These are phyloP conservation scores for Kwoniella sp. DNA, from an alignment of 768 basidiomycete species.

Conservation along the genomic window DNA sequence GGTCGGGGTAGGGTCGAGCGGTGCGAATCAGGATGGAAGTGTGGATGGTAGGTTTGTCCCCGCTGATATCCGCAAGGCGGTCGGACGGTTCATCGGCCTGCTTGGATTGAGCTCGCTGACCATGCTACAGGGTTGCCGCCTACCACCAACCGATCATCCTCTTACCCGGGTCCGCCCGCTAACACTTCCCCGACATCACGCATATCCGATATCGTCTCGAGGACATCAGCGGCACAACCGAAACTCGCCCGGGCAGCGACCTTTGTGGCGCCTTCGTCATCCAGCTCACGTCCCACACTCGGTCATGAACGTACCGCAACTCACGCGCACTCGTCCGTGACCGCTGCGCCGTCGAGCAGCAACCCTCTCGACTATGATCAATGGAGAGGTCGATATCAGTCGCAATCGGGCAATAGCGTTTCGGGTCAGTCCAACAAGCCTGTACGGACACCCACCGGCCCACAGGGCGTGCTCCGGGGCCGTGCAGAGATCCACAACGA, in stretches of 20 bases:
- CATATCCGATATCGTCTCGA: conserved; percentile 14
- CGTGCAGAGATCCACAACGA: conserved; percentile 8
- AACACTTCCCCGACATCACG: conserved; percentile 18
- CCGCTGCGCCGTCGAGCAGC: too few relatives aligned
- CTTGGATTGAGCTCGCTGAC: neutral
- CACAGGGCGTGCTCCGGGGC: neutral
- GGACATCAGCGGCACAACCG: conserved; percentile 13
- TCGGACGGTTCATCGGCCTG: neutral
- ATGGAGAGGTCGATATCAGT: neutral
- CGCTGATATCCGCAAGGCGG: neutral
- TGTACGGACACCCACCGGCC: too few relatives aligned
- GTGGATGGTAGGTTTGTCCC: conserved; percentile 11
- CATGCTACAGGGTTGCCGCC: conserved; percentile 6
- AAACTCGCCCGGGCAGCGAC: conserved; percentile 15
- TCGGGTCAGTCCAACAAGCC: too few relatives aligned
- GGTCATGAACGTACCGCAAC: neutral
- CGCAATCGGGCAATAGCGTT: neutral
- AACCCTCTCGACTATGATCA: neutral
- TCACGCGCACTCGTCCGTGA: too few relatives aligned
- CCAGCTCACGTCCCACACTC: neutral
- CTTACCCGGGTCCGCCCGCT: conserved; percentile 16
- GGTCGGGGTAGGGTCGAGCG: neutral
- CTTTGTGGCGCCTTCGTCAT: conserved; percentile 8
- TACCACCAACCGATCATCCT: conserved; percentile 8
- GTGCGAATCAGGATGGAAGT: neutral